Evolutionary conservation across 1,139 yeast genomes (phyloP).

Genomic region (Sugiyamaella neomexicana): DNA sequence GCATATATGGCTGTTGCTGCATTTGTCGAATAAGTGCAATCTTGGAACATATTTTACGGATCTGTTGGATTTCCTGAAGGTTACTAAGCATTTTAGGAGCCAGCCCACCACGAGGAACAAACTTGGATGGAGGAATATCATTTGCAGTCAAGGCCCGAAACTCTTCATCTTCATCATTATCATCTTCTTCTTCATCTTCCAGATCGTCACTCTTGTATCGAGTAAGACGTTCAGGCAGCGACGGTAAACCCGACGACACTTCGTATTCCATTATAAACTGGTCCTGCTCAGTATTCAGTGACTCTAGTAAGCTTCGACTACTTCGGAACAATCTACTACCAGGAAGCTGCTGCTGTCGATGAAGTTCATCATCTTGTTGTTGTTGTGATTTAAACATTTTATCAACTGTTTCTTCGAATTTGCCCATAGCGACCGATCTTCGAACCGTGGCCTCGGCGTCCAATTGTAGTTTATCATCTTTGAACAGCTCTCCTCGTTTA

Average conservation of each 20-base stretch:
- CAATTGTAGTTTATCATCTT: constrained; percentile 54
- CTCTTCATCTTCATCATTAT: constrained; percentile 32
- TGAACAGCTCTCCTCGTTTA: constrained; percentile 66
- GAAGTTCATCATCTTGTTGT: constrained; percentile 21
- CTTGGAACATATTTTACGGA: constrained; percentile 83
- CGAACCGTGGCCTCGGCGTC: constrained; percentile 64
- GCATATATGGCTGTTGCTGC: constrained; percentile 81
- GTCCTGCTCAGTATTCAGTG: constrained; percentile 59
- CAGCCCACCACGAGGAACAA: constrained; percentile 55
- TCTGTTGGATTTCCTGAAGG: constrained; percentile 79
- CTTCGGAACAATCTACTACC: constrained; percentile 21
- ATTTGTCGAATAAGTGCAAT: constrained; percentile 85
- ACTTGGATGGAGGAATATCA: constrained; percentile 45
- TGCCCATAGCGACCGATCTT: constrained; percentile 36
- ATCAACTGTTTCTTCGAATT: constrained; percentile 35
- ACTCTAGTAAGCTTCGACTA: constrained; percentile 37
- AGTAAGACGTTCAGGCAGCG: constrained; percentile 45
- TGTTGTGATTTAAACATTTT: constrained; percentile 22
- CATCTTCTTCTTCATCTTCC: constrained; percentile 46
- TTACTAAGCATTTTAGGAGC: constrained; percentile 63
- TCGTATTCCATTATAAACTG: constrained; percentile 83
- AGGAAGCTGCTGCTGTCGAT: constrained; percentile 13
- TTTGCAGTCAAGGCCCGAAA: constrained; percentile 26
- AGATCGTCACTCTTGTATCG: constrained; percentile 31
- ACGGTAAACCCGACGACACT: constrained; percentile 76